These are phyloP conservation scores for Sambucus nigra DNA, from an alignment of 129 eudicot species.

Conservation along the genomic window DNA sequence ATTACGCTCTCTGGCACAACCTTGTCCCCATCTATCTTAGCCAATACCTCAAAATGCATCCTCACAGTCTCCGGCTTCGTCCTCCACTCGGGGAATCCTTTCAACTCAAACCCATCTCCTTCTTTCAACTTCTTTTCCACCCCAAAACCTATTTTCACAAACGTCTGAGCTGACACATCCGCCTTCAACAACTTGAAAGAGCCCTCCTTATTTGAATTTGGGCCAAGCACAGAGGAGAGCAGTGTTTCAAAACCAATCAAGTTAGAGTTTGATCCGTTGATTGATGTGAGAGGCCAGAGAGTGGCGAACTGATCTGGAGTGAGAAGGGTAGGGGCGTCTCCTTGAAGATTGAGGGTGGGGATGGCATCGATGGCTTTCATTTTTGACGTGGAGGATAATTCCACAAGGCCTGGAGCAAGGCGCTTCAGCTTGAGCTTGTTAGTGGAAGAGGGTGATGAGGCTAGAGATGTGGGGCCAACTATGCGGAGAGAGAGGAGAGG, in stretches of 20 bases:
- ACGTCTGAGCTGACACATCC: slow-evolving; percentile 85
- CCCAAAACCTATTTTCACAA: slow-evolving; percentile 69
- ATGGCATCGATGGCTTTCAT: slow-evolving; percentile 25
- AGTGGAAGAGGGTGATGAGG: slow-evolving; percentile 55
- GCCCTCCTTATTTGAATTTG: slow-evolving; percentile 64
- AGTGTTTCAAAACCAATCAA: slow-evolving; percentile 68
- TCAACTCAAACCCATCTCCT: slow-evolving; percentile 25
- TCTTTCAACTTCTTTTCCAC: slow-evolving; percentile 59
- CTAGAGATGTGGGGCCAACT: slow-evolving; percentile 92
- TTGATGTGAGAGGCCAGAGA: slow-evolving; percentile 70
- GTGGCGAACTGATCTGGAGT: slow-evolving; percentile 66
- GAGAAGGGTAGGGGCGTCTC: slow-evolving; percentile 67
- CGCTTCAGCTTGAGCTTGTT: slow-evolving; percentile 89
- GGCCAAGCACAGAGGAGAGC: slow-evolving; percentile 64
- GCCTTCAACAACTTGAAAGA: slow-evolving; percentile 80
- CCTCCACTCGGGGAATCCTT: slow-evolving; percentile 57
- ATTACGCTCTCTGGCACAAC: slow-evolving; percentile 35
- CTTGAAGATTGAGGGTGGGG: slow-evolving; percentile 49
- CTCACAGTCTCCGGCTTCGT: slow-evolving; percentile 69
- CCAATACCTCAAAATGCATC: slow-evolving; percentile 97
- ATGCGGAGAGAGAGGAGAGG: slow-evolving; percentile 88
- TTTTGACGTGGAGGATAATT: slow-evolving; percentile 73
- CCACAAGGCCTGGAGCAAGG: slow-evolving; percentile 93
- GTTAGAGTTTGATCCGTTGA: slow-evolving; percentile 71
- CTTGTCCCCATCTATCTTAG: slow-evolving; percentile 63